A percentile compares a stretch with the other conserved stretches of the same genome.
phyloP scores from a whole-genome alignment of 495 filamentous ascomycete genomes.

The Parachaetomium inaequale region DNA sequence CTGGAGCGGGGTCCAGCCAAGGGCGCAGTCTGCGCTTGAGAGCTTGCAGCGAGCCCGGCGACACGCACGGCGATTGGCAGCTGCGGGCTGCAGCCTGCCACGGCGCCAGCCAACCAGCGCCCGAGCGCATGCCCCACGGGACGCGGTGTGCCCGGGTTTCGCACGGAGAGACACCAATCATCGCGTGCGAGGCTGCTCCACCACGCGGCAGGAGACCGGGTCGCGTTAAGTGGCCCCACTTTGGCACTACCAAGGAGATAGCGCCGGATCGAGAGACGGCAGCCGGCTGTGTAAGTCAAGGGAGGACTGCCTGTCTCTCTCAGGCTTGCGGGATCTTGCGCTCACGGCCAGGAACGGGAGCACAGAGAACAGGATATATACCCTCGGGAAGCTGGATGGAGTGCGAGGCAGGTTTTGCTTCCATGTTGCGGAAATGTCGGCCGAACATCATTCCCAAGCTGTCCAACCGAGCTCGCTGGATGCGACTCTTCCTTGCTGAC shows the following conservation, averaged over 20 bases:
- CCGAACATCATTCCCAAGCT: not conserved
- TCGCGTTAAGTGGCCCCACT: conserved; percentile 14
- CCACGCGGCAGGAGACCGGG: conserved; percentile 4
- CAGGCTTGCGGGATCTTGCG: not conserved
- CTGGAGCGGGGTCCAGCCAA: conserved; percentile 1
- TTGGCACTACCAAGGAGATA: no score
- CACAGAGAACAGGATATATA: not conserved
- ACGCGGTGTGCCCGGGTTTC: conserved; percentile 10
- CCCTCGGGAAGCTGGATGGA: not conserved
- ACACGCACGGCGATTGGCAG: conserved; percentile 11
- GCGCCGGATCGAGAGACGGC: no score
- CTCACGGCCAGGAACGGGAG: not conserved
- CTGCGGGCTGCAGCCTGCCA: not conserved
- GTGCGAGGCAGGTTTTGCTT: not conserved
- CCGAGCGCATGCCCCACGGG: not conserved
- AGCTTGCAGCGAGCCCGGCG: conserved; percentile 10
- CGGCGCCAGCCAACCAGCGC: not conserved
- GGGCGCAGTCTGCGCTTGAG: conserved; percentile 7
- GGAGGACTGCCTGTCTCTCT: not conserved
- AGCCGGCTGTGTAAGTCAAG: not conserved
- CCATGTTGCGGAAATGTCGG: not conserved
- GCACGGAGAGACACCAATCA: conserved; percentile 3
- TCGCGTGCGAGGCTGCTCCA: not conserved
- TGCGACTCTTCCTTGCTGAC: not conserved
- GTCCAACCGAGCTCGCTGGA: not conserved